phyloP scores from a whole-genome alignment of 768 basidiomycete species.

The Terana coerulea region DNA sequence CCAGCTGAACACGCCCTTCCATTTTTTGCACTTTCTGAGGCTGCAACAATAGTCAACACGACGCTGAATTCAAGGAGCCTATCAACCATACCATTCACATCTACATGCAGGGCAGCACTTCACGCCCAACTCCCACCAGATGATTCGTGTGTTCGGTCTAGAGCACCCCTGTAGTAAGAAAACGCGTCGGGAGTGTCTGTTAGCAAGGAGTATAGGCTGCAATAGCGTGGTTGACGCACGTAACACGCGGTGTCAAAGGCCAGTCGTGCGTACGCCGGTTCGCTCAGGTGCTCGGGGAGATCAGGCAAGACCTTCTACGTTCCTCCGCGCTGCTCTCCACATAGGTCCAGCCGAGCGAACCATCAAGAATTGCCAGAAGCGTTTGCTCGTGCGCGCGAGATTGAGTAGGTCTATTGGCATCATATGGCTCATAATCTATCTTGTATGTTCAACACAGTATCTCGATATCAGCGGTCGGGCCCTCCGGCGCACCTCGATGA shows the following conservation, averaged over 20 bases:
- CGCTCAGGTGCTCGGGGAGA: constrained; percentile 8
- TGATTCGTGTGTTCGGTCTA: background rate
- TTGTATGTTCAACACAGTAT: too few species aligned
- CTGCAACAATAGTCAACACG: too few species aligned
- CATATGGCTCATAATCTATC: background rate
- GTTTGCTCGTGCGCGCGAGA: constrained; percentile 6
- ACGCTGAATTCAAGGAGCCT: too few species aligned
- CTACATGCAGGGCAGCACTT: background rate
- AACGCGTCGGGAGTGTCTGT: too few species aligned
- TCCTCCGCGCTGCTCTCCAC: constrained; percentile 6
- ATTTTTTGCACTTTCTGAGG: too few species aligned
- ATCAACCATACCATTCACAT: background rate
- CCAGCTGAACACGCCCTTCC: too few species aligned
- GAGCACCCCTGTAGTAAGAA: background rate
- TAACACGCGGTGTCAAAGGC: constrained; percentile 8
- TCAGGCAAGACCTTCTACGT: background rate
- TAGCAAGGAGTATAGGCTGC: background rate
- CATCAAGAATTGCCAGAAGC: constrained; percentile 4
- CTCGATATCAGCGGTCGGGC: background rate
- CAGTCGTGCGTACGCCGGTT: constrained; percentile 13
- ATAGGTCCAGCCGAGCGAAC: background rate
- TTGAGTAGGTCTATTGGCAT: constrained; percentile 4
- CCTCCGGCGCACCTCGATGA: background rate
- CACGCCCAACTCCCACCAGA: background rate
- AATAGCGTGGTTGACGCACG: background rate